phyloP scores from a whole-genome alignment of 441 rosid species.

The Capsella rubella region DNA sequence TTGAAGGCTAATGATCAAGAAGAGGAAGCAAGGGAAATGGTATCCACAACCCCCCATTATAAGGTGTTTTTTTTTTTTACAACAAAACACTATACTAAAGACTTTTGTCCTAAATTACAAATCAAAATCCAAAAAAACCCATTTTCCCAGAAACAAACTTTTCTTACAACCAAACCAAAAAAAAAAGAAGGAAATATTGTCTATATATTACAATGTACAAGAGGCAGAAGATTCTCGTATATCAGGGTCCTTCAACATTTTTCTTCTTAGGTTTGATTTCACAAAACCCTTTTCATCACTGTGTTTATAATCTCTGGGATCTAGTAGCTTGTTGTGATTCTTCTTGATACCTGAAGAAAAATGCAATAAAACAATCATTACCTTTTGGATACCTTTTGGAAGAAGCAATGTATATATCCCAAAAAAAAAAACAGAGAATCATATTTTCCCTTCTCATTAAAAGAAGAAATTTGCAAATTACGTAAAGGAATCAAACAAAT shows the following conservation, averaged over 20 bases:
- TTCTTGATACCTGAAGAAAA: conserved; percentile 38
- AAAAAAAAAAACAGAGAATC: neutral
- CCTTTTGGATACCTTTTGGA: conserved; percentile 48
- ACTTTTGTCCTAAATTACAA: conserved; percentile 29
- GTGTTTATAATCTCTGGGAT: conserved; percentile 39
- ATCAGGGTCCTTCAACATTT: conserved; percentile 71
- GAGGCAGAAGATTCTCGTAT: conserved; percentile 35
- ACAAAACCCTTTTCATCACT: conserved; percentile 52
- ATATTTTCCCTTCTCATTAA: neutral
- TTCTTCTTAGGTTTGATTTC: conserved; percentile 34
- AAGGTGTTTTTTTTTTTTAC: conserved; percentile 18
- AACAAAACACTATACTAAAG: conserved; percentile 40
- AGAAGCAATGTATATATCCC: conserved; percentile 58
- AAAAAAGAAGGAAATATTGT: neutral
- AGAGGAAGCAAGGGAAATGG: conserved; percentile 55
- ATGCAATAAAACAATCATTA: conserved; percentile 15
- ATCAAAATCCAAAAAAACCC: conserved; percentile 61
- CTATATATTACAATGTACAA: conserved; percentile 44
- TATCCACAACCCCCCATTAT: conserved; percentile 81
- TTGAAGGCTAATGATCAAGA: conserved; percentile 56
- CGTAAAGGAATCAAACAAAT: conserved; percentile 36
- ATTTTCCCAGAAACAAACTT: conserved; percentile 45
- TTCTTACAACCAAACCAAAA: conserved; percentile 45
- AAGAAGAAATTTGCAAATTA: conserved; percentile 21
- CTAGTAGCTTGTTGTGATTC: conserved; percentile 46